Evolutionary conservation across 2,329 filamentous ascomycete genomes (phyloP).

Genomic region (Chalaropsis thielavioides): DNA sequence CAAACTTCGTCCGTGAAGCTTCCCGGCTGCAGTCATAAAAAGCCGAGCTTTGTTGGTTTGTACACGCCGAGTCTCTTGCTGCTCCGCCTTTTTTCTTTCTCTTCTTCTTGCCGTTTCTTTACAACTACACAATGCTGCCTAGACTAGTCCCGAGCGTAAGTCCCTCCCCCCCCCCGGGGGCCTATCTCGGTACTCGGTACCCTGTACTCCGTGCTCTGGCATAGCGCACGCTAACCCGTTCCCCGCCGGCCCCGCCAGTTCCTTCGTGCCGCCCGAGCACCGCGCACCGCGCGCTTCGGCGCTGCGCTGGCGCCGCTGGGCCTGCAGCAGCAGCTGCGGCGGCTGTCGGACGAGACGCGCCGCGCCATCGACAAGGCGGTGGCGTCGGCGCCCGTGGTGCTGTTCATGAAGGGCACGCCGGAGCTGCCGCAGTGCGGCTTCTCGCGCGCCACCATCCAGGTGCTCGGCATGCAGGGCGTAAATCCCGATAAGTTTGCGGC

Average conservation of each 20-base stretch:
- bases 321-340: not conserved
- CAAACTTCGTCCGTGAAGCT: too few relatives aligned
- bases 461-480: slow-evolving; percentile 85
- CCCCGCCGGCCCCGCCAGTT: not conserved
- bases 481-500: slow-evolving; percentile 94
- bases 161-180: not conserved
- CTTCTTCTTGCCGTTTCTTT: too few relatives aligned
- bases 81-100: not conserved
- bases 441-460: slow-evolving; percentile 87
- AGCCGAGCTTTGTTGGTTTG: not conserved
- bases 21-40: not conserved
- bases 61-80: too few relatives aligned
- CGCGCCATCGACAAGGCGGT: slow-evolving; percentile 85
- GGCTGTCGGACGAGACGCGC: slow-evolving; percentile 62
- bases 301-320: not conserved
- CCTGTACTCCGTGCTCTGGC: too few relatives aligned
- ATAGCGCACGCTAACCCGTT: not conserved
- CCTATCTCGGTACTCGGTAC: too few relatives aligned
- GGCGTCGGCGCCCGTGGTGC: slow-evolving; percentile 72
- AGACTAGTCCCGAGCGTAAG: slow-evolving; percentile 5
- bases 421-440: slow-evolving; percentile 95
- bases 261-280: not conserved
- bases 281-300: not conserved
- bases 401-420: slow-evolving; percentile 98
- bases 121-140: not conserved